Percentiles rank a stretch among this genome's conserved stretches.
Conservation (phyloP, 106 monocot species). For the Apostasia shenzhenica region DNA sequence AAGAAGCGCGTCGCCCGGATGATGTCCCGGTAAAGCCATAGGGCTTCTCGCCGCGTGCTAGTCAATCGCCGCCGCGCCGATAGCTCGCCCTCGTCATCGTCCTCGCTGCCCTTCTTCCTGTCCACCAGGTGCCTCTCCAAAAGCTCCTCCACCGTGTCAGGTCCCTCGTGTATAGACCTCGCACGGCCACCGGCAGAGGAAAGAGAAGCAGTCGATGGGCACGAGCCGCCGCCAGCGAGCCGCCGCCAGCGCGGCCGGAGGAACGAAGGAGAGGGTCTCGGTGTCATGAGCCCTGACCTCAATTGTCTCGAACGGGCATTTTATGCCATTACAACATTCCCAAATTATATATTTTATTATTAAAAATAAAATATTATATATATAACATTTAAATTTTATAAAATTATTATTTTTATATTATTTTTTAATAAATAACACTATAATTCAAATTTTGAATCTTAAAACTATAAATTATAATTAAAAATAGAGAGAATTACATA, state of each 20-base stretch:
- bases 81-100: slow-evolving; percentile 43
- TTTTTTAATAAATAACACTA: no score
- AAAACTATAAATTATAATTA: no score
- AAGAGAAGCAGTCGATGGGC: neutral
- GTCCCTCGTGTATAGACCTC: slow-evolving; percentile 74
- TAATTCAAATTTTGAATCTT: no score
- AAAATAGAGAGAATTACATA: no score
- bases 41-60: slow-evolving; percentile 71
- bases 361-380: no score
- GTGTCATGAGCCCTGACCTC: neutral
- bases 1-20: slow-evolving; percentile 79
- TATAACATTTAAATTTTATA: no score
- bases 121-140: slow-evolving; percentile 73
- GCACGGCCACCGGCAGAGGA: neutral
- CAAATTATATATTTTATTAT: no score
- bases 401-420: no score
- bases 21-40: slow-evolving; percentile 89
- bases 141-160: slow-evolving; percentile 93
- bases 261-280: neutral
- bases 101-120: neutral
- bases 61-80: slow-evolving; percentile 52
- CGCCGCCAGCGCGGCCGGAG: neutral
- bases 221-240: neutral
- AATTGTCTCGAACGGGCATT: no score
- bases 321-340: no score